phyloP scores from a whole-genome alignment of 2,329 filamentous ascomycete genomes.

The Ceratocystis harringtonii region DNA sequence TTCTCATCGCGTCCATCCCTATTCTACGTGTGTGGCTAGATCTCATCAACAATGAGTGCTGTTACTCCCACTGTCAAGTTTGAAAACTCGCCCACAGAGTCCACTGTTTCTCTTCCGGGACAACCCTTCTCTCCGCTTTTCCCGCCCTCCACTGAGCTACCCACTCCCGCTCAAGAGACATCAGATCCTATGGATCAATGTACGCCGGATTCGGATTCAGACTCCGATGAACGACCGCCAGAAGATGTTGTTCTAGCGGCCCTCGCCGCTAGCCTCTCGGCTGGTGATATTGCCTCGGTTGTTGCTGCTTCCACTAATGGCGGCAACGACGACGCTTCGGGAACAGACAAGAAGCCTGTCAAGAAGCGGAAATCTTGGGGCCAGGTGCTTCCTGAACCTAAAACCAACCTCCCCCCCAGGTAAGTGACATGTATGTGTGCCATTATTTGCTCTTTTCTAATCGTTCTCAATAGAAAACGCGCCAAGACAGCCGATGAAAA shows the following conservation, averaged over 20 bases:
- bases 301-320: conserved; percentile 17
- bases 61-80: conserved; percentile 32
- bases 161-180: conserved; percentile 22
- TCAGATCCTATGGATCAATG: conserved; percentile 36
- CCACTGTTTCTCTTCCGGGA: conserved; percentile 36
- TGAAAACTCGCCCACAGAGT: conserved; percentile 40
- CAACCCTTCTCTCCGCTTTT: conserved; percentile 38
- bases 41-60: conserved; percentile 20
- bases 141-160: conserved; percentile 23
- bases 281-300: conserved; percentile 14
- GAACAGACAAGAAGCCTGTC: conserved; percentile 50
- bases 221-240: conserved; percentile 18
- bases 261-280: conserved; percentile 10
- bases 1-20: not conserved
- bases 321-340: conserved; percentile 18
- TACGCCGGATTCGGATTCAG: conserved; percentile 31
- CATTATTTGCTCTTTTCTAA: not conserved
- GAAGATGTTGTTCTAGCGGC: conserved; percentile 22
- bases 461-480: conserved; percentile 51
- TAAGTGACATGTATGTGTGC: conserved; percentile 27
- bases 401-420: conserved; percentile 89
- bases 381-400: conserved; percentile 87
- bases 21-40: not conserved
- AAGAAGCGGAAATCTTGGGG: conserved; percentile 99
- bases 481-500: conserved; percentile 99